Evolutionary conservation across 2,329 filamentous ascomycete species (phyloP).

Genomic region (Raffaelea arxii): DNA sequence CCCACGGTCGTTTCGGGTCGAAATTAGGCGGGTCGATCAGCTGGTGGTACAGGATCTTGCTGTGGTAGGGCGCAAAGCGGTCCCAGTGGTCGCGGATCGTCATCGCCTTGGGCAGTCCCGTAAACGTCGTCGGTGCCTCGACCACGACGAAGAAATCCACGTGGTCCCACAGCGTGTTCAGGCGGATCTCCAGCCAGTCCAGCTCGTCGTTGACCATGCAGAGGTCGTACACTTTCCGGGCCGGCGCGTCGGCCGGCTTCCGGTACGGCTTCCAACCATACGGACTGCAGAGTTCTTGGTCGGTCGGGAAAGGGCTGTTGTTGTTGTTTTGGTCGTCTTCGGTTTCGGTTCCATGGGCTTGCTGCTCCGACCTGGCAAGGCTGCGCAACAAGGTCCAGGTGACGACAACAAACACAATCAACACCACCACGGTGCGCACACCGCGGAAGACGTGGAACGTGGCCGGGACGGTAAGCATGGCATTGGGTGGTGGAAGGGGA

Average conservation of each 20-base stretch:
- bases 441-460: too few relatives aligned
- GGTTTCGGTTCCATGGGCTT: background rate
- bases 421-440: too few relatives aligned
- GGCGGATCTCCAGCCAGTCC: conserved; percentile 55
- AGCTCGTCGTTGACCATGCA: conserved; percentile 54
- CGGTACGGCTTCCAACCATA: conserved; percentile 29
- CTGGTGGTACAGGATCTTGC: conserved; percentile 51
- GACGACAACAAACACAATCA: too few relatives aligned
- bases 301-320: too few relatives aligned
- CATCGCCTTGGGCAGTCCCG: conserved; percentile 44
- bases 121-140: conserved; percentile 49
- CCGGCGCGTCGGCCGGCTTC: conserved; percentile 2
- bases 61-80: conserved; percentile 40
- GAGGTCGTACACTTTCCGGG: conserved; percentile 49
- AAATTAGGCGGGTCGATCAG: conserved; percentile 35
- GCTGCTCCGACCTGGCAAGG: too few relatives aligned
- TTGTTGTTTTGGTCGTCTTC: too few relatives aligned
- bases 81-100: conserved; percentile 41
- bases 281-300: conserved; percentile 26
- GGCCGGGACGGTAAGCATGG: too few relatives aligned
- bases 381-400: too few relatives aligned
- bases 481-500: too few relatives aligned
- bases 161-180: conserved; percentile 44
- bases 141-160: conserved; percentile 59
- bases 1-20: conserved; percentile 32